phyloP scores from a whole-genome alignment of 768 basidiomycete species.

The Cytidiella melzeri region DNA sequence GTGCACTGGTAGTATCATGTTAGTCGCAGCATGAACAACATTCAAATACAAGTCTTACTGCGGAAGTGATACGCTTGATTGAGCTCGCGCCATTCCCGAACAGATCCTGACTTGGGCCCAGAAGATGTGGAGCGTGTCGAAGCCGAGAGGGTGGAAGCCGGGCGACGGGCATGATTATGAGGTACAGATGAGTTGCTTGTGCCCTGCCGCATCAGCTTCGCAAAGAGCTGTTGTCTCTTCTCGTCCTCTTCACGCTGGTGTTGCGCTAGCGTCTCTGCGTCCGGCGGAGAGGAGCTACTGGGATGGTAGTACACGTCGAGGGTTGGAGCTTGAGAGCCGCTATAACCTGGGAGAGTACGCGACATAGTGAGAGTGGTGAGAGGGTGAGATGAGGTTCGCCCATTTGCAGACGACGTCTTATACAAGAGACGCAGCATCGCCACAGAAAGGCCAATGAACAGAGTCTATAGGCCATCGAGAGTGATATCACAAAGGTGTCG shows the following conservation, averaged over 20 bases:
- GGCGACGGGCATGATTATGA: too few relatives aligned
- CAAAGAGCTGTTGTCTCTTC: neutral
- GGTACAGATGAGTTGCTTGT: neutral
- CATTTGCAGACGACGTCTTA: neutral
- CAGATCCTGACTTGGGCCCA: neutral
- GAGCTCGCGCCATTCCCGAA: neutral
- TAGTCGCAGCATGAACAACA: too few relatives aligned
- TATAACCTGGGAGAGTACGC: neutral
- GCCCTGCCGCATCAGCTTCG: constrained; percentile 1
- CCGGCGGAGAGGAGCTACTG: constrained; percentile 3
- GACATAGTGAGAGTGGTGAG: constrained; percentile 4
- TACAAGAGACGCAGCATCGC: neutral
- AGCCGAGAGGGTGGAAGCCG: too few relatives aligned
- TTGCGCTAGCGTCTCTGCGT: constrained; percentile 2
- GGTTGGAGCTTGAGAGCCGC: constrained; percentile 1
- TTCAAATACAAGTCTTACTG: too few relatives aligned
- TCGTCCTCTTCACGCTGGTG: constrained; percentile 4
- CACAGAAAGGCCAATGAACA: neutral
- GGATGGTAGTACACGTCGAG: constrained; percentile 7
- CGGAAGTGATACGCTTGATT: neutral
- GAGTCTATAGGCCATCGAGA: neutral
- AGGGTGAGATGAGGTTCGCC: too few relatives aligned
- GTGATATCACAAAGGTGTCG: neutral
- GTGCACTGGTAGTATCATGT: too few relatives aligned
- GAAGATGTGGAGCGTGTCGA: neutral